phyloP scores from a whole-genome alignment of 208 protist species.

The Kentomonas sorsogonicus region DNA sequence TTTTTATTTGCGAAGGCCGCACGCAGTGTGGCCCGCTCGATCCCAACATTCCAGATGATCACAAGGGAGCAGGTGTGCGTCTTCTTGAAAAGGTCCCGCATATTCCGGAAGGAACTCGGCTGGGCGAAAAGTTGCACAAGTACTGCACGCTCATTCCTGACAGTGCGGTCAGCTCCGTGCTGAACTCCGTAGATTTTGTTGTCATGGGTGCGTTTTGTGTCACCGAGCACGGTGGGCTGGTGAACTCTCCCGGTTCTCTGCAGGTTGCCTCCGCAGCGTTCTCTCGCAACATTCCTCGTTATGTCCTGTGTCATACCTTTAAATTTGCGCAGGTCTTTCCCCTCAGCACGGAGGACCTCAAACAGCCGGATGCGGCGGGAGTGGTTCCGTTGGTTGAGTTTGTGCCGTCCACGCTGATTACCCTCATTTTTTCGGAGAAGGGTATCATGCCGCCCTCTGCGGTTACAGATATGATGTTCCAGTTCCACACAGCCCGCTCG shows the following conservation, averaged over 20 bases:
- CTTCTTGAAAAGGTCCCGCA: slow-evolving; percentile 43
- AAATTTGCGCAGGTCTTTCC: slow-evolving; percentile 98
- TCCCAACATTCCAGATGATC: slow-evolving; percentile 40
- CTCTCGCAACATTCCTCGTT: slow-evolving; percentile 96
- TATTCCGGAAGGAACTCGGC: slow-evolving; percentile 53
- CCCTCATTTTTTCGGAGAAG: slow-evolving; percentile 98
- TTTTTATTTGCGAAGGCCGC: slow-evolving; percentile 78
- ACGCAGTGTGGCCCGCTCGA: too few relatives aligned
- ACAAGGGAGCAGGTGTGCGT: slow-evolving; percentile 43
- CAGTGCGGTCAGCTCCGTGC: slow-evolving; percentile 76
- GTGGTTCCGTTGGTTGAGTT: slow-evolving; percentile 82
- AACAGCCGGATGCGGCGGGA: slow-evolving; percentile 47
- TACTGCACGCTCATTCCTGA: slow-evolving; percentile 88
- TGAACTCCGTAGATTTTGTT: slow-evolving; percentile 94
- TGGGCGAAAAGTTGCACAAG: slow-evolving; percentile 47
- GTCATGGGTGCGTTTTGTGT: slow-evolving; percentile 97
- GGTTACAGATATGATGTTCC: slow-evolving; percentile 98
- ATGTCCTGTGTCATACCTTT: slow-evolving; percentile 98
- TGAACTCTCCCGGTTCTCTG: slow-evolving; percentile 97
- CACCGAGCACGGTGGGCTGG: slow-evolving; percentile 98
- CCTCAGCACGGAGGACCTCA: slow-evolving; percentile 91
- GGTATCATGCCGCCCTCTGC: slow-evolving; percentile 98
- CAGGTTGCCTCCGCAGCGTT: slow-evolving; percentile 95
- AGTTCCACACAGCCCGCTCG: slow-evolving; percentile 68
- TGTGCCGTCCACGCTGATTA: slow-evolving; percentile 83